Conservation (phyloP, 2,329 filamentous ascomycete genomes). For the Hawksworthiomyces lignivorus region DNA sequence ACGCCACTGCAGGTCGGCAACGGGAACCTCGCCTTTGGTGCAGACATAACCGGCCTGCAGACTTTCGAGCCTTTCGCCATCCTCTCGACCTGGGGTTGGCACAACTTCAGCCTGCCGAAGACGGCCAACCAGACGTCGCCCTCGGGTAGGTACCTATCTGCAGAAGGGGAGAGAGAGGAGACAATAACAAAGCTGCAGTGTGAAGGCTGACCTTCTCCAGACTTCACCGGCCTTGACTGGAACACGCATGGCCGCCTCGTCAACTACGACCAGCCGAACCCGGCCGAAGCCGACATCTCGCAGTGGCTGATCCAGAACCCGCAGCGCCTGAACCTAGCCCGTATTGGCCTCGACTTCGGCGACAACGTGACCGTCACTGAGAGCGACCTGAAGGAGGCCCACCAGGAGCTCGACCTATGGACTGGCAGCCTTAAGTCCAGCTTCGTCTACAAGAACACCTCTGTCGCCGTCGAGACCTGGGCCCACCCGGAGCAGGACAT, state of each 20-base stretch:
- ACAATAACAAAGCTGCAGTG: neutral
- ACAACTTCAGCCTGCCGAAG: conserved; percentile 39
- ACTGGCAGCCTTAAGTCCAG: conserved; percentile 35
- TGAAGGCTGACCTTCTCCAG: conserved; percentile 15
- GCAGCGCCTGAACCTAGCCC: conserved; percentile 42
- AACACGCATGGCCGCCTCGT: conserved; percentile 34
- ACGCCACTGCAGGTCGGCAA: conserved; percentile 46
- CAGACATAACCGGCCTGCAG: conserved; percentile 38
- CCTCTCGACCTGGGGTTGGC: conserved; percentile 42
- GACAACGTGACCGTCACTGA: conserved; percentile 32
- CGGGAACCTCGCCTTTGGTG: conserved; percentile 41
- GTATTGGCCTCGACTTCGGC: conserved; percentile 38
- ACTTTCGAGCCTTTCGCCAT: conserved; percentile 39
- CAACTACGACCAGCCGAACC: conserved; percentile 34
- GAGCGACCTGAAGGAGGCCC: conserved; percentile 28
- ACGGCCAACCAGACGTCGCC: conserved; percentile 28
- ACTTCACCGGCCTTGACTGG: conserved; percentile 35
- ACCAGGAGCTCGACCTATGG: conserved; percentile 41
- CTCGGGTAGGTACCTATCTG: conserved; percentile 16
- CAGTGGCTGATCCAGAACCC: conserved; percentile 40
- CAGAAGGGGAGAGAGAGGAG: neutral
- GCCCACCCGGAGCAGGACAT: conserved; percentile 38
- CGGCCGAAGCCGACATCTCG: conserved; percentile 32
- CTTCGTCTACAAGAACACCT: conserved; percentile 32
- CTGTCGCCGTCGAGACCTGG: conserved; percentile 35